Evolutionary conservation across 345 rosid species (phyloP), one percentile per base, ranked within the genome.

Genomic region (Raphanus sativus): DNA sequence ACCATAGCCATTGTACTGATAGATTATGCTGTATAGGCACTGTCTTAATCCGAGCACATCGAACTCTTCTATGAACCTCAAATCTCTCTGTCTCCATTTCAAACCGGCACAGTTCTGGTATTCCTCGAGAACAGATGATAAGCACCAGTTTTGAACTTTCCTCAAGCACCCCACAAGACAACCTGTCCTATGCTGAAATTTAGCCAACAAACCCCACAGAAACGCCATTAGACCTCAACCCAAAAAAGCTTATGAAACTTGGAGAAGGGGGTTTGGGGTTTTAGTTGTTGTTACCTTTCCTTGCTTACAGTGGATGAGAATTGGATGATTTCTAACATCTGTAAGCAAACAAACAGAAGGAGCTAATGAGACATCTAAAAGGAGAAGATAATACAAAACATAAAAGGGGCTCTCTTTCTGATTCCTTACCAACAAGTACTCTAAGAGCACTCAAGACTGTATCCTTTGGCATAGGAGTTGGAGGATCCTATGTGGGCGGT

Each of bases 251-350:
- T 56, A 8, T 16, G 29, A 63, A 32, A 36, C 38, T 1, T 6
- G 42, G 56, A 73, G 1, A 62, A 67, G 34, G 0, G 0, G n/a
- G 38, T 17, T 32, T 36, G 25, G 60, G 24, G 34, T 17, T 30
- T 34, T 28, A 0, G 36, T 60, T 62, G 10, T 5, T 1, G 21
- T 62, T 69, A 89, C 98, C 98, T 93, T 93, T 67, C 98, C 97
- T 0, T 87, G 89, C 66, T 87, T 91, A 86, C 97, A 93, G 62
- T 93, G 98, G 83, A 93, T 90, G 84, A 93, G 79, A 84, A 91
- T 75, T 3, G 98, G 98, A 74, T 91, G 95, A 67, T 89, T 89
- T 78, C 92, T 86, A 64, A 87, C 94, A 86, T 91, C 98, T 93
- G 87, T 10, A 82, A 74, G 62, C 30, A n/a, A 56, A 7, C n/a